Base-by-base conservation (phyloP, 192 early-diverging fungal genomes). In the Gaertneriomyces sp. region DNA sequence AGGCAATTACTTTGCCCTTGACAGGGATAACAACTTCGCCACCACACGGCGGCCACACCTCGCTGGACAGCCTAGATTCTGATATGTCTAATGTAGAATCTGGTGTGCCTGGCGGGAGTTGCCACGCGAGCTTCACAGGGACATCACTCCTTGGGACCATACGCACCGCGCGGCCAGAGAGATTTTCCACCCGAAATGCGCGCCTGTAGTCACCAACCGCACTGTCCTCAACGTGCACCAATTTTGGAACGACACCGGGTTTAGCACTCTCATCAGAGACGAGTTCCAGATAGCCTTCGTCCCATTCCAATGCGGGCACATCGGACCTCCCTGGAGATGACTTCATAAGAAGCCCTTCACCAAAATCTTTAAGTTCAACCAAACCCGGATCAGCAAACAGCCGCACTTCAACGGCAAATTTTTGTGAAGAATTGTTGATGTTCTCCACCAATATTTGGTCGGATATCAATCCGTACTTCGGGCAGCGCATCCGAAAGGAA, bases 391-490 rank as follows among this genome's bases (percentile, higher is more conserved):
- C 87, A 17, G 88, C 84, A 78, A 92, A 91, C 7, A 90, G 64
- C 4, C 85, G 75, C 4, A 91, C 75, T 59, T 87, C 85, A 49
- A 93, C 79, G 33, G 74, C 70, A 61, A 85, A 73, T 4, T 76
- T 66, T 64, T 92, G 86, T 8, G 73, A 68, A 5, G 81, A 75
- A 60, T 92, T 91, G 69, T 91, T 85, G 42, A 81, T 56, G 70
- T 94, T 94, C 20, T 75, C 79, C 5, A 90, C 80, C n/a, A 79
- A 61, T 10, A 94, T 75, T 9, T 72, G 73, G 50, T 89, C 85
- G 11, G 77, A 75, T 4, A 87, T 66, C 10, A 88, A 74, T 0
- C 90, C 92, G 58, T 79, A 85, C 10, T 76, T 70, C 5, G 76
- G 68, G 20, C 82, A 72, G 1, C 64, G 73, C 19, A 92, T 63